Conservation (phyloP, 2,329 filamentous ascomycete species). For the Epichloe brachyelytri region DNA sequence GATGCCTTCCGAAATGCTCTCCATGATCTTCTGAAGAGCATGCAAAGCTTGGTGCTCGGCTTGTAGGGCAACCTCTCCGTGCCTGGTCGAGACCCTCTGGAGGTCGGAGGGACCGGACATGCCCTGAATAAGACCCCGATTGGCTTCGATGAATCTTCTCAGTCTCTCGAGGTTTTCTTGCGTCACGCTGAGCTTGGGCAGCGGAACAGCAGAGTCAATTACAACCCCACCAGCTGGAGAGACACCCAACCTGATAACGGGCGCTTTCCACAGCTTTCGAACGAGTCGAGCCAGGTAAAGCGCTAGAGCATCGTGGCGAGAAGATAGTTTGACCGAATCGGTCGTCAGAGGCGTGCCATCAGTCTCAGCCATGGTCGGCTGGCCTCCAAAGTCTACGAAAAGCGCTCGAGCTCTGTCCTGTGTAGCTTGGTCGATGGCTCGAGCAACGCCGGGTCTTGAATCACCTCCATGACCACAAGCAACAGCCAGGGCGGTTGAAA, state of each 20-base stretch:
- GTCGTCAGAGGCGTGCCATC: slow-evolving; percentile 59
- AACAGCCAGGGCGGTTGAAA: slow-evolving; percentile 83
- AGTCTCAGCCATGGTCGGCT: slow-evolving; percentile 67
- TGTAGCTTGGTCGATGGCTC: slow-evolving; percentile 73
- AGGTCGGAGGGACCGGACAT: slow-evolving; percentile 81
- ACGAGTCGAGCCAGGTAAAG: slow-evolving; percentile 82
- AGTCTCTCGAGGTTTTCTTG: slow-evolving; percentile 73
- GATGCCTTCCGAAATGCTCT: slow-evolving; percentile 88
- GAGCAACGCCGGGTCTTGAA: slow-evolving; percentile 52
- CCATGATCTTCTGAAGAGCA: slow-evolving; percentile 72
- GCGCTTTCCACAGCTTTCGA: slow-evolving; percentile 74
- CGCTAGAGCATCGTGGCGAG: slow-evolving; percentile 76
- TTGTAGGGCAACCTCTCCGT: slow-evolving; percentile 85
- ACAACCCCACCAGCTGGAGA: slow-evolving; percentile 45
- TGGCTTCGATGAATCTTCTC: slow-evolving; percentile 71
- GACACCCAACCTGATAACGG: slow-evolving; percentile 47
- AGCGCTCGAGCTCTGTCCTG: slow-evolving; percentile 73
- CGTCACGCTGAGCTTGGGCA: slow-evolving; percentile 57
- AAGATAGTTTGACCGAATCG: slow-evolving; percentile 77
- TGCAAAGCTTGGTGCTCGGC: slow-evolving; percentile 89
- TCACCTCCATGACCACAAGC: slow-evolving; percentile 89
- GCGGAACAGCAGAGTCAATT: slow-evolving; percentile 53
- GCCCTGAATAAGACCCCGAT: slow-evolving; percentile 84
- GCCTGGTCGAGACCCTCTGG: slow-evolving; percentile 62
- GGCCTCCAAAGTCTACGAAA: slow-evolving; percentile 87